A percentile compares a stretch with the other conserved stretches of the same genome.
phyloP scores from a whole-genome alignment of 805 yeast species.

The Zygoascus flipseniorum region DNA sequence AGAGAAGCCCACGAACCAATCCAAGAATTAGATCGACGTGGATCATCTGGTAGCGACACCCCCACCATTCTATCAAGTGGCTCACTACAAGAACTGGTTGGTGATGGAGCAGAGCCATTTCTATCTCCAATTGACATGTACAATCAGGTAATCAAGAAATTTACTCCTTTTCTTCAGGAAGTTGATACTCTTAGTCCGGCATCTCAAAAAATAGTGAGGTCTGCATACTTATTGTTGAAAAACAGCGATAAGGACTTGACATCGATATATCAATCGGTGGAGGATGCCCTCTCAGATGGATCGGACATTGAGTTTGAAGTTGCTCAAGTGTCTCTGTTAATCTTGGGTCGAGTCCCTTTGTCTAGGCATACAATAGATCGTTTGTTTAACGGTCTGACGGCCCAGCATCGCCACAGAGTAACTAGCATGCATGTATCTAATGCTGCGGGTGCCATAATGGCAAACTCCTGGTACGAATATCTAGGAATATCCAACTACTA shows the following conservation, averaged over 20 bases:
- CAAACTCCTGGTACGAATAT: conserved; percentile 1
- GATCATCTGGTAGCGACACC: neutral
- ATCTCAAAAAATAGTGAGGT: neutral
- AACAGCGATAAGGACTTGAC: no score
- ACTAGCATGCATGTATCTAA: neutral
- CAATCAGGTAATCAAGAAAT: neutral
- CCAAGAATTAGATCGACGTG: neutral
- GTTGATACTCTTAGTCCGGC: no score
- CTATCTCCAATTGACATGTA: neutral
- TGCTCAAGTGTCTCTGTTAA: neutral
- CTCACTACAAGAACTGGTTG: neutral
- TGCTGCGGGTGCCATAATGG: conserved; percentile 1
- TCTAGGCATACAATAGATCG: neutral
- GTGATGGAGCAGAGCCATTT: neutral
- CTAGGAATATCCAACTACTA: neutral
- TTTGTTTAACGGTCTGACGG: neutral
- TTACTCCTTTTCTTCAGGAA: conserved; percentile 4
- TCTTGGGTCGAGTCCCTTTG: conserved; percentile 2
- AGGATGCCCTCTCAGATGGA: neutral
- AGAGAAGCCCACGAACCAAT: neutral
- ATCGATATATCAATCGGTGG: neutral
- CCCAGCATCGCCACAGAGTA: neutral
- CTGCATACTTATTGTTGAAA: neutral
- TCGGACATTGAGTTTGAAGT: neutral
- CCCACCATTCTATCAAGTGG: neutral